Evolutionary conservation across 129 eudicot species (phyloP).

Genomic region (Pittosporum tobira): DNA sequence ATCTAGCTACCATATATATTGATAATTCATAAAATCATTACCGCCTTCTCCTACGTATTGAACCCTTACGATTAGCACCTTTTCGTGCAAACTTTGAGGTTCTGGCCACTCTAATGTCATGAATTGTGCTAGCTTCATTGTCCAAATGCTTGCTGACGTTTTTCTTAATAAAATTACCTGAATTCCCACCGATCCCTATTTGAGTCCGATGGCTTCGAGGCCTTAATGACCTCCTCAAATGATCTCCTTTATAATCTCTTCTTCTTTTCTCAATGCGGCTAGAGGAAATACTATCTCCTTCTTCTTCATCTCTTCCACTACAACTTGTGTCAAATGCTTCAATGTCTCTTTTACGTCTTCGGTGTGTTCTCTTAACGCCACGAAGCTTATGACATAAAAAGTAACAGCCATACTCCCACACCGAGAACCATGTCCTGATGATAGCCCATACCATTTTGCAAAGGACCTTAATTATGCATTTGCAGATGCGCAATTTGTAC

Average conservation of each 20-base stretch:
- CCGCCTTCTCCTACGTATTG: background rate
- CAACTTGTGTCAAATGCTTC: constrained; percentile 2
- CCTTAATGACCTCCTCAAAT: constrained; percentile 5
- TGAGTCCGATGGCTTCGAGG: constrained; percentile 4
- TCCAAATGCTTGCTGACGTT: background rate
- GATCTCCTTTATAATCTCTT: constrained; percentile 5
- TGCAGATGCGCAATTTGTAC: constrained; percentile 1
- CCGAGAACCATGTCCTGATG: background rate
- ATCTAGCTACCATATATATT: too few species aligned
- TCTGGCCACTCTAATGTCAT: constrained; percentile 2
- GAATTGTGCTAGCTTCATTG: constrained; percentile 1
- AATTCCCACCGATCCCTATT: background rate
- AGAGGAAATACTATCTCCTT: background rate
- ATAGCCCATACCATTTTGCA: constrained; percentile 12
- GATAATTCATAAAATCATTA: background rate
- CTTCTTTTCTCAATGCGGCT: background rate
- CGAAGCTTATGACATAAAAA: constrained; percentile 2
- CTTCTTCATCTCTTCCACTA: background rate
- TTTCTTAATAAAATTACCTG: background rate
- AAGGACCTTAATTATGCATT: background rate
- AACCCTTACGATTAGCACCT: background rate
- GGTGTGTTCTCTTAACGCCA: background rate
- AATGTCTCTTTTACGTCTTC: constrained; percentile 3
- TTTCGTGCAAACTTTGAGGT: constrained; percentile 11
- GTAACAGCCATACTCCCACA: constrained; percentile 15